A percentile compares a stretch with the other conserved stretches of the same genome.
phyloP scores from a whole-genome alignment of 257 asterid species.

The Ophiorrhiza pumila region DNA sequence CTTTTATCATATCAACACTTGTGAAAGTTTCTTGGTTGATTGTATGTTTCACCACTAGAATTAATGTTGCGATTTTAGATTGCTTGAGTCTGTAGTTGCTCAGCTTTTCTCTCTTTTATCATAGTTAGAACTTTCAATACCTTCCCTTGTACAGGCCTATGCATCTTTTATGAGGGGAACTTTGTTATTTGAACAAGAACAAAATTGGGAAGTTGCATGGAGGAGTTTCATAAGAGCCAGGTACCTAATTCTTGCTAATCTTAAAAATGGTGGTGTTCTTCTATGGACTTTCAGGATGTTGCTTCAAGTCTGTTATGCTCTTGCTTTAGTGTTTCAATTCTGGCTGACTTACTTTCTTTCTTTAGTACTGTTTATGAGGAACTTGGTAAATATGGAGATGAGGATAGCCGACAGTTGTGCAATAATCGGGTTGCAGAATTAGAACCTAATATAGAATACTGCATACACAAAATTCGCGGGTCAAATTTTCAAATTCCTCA shows the following conservation, averaged over 20 bases:
- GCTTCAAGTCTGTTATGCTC: background rate
- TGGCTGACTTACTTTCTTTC: slow-evolving; percentile 24
- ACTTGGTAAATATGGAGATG: slow-evolving; percentile 95
- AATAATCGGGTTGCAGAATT: slow-evolving; percentile 93
- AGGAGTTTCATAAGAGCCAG: slow-evolving; percentile 92
- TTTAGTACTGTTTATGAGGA: slow-evolving; percentile 96
- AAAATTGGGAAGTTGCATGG: slow-evolving; percentile 86
- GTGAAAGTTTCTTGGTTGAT: background rate
- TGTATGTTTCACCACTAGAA: background rate
- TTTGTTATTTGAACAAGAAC: slow-evolving; percentile 88
- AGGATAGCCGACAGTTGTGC: slow-evolving; percentile 87
- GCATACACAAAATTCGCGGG: slow-evolving; percentile 89
- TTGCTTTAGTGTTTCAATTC: slow-evolving; percentile 5
- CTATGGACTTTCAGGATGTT: slow-evolving; percentile 4
- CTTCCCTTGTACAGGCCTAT: slow-evolving; percentile 61
- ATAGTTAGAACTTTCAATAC: background rate
- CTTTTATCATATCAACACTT: background rate
- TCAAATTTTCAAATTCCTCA: slow-evolving; percentile 84
- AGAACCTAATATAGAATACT: slow-evolving; percentile 84
- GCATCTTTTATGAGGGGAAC: slow-evolving; percentile 94
- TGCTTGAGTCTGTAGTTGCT: background rate
- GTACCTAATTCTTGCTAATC: slow-evolving; percentile 34
- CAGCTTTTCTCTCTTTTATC: background rate
- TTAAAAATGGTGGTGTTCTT: background rate
- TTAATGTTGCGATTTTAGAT: background rate